Evolutionary conservation across 202 grass and related monocot species (phyloP).

Genomic region (Schoenoplectus triqueter): DNA sequence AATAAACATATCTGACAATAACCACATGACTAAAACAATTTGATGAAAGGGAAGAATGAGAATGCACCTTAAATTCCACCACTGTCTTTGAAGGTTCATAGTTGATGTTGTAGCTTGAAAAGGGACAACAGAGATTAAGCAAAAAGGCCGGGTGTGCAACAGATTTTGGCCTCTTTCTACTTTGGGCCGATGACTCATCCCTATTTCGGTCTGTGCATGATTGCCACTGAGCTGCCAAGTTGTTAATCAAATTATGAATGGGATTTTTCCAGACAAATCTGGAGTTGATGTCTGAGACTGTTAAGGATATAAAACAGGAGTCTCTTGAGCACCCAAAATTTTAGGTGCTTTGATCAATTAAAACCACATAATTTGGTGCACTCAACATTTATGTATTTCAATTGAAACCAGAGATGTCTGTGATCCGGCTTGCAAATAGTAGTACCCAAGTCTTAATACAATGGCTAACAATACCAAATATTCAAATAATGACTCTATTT

Average conservation of each 20-base stretch:
- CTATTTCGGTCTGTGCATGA: constrained; percentile 41
- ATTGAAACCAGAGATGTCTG: not conserved
- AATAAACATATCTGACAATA: constrained; percentile 2
- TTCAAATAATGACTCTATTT: not conserved
- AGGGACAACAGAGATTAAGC: constrained; percentile 76
- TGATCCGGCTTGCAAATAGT: not conserved
- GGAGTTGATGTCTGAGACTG: constrained; percentile 83
- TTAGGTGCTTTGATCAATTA: not conserved
- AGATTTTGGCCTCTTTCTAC: constrained; percentile 68
- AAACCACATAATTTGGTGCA: not conserved
- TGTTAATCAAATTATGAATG: constrained; percentile 89
- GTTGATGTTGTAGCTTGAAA: constrained; percentile 73
- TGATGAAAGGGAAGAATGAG: constrained; percentile 28
- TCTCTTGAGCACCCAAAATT: not conserved
- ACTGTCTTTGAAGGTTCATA: constrained; percentile 85
- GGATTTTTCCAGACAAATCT: constrained; percentile 76
- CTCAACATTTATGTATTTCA: not conserved
- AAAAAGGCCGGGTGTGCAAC: constrained; percentile 72
- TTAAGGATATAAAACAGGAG: constrained; percentile 44
- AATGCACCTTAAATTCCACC: constrained; percentile 91
- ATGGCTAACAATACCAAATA: not conserved
- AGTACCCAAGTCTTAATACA: not conserved
- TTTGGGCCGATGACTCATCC: constrained; percentile 50
- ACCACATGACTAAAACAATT: constrained; percentile 10
- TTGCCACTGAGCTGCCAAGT: constrained; percentile 64